A percentile compares a stretch with the other conserved stretches of the same genome.
Evolutionary conservation across 495 filamentous ascomycete genomes (phyloP).

Genomic region (Xylaria cubensis): DNA sequence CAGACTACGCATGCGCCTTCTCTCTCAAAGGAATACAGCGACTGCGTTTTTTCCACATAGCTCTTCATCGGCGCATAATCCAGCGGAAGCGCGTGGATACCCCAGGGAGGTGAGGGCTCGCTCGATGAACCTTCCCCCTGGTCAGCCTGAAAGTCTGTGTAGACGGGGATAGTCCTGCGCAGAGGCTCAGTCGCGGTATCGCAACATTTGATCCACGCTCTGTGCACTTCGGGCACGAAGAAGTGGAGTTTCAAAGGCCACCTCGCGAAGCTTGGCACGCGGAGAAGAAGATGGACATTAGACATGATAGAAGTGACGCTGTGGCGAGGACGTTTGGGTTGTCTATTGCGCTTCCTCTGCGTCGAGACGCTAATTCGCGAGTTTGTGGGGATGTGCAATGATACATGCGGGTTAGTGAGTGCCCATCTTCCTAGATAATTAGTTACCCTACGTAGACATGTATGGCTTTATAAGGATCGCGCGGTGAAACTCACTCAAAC

Average conservation of each 20-base stretch:
- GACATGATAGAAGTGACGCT: constrained; percentile 69
- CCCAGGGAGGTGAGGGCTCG: constrained; percentile 40
- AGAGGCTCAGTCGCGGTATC: constrained; percentile 55
- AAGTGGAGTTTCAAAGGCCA: constrained; percentile 89
- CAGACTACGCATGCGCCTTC: constrained; percentile 72
- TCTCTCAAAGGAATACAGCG: constrained; percentile 65
- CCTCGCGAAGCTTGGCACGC: constrained; percentile 73
- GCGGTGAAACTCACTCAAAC: constrained; percentile 75
- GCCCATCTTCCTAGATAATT: constrained; percentile 90
- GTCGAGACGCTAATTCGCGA: constrained; percentile 57
- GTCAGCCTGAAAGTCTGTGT: constrained; percentile 57
- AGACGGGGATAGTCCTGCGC: constrained; percentile 57
- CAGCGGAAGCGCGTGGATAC: constrained; percentile 66
- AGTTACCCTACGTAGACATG: background rate
- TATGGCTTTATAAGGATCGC: background rate
- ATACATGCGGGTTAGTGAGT: constrained; percentile 80
- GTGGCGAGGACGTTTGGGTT: constrained; percentile 58
- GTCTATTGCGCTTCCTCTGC: constrained; percentile 47
- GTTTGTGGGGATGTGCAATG: constrained; percentile 70
- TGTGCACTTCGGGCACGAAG: constrained; percentile 72
- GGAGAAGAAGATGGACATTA: constrained; percentile 79
- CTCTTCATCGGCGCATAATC: constrained; percentile 69
- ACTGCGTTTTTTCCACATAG: constrained; percentile 74
- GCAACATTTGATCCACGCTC: constrained; percentile 69
- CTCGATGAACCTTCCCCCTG: constrained; percentile 2